These are phyloP conservation scores for Alternaria triticimaculans DNA, from an alignment of 2,329 filamentous ascomycete species.

Conservation along the genomic window DNA sequence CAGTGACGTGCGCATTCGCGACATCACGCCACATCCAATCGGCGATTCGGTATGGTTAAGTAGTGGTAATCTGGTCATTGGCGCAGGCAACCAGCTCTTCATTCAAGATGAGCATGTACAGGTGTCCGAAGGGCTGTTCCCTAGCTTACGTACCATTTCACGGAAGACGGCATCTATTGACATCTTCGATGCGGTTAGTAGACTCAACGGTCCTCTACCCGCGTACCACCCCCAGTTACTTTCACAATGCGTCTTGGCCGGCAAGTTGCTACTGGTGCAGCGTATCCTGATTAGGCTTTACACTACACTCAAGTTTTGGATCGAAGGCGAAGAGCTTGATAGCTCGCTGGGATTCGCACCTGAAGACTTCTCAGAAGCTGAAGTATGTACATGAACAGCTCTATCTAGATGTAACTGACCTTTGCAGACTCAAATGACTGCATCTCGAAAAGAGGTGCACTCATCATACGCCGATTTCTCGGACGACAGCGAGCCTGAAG, in stretches of 20 bases:
- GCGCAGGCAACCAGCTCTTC: conserved; percentile 89
- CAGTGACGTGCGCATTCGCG: conserved; percentile 79
- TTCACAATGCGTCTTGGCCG: conserved; percentile 82
- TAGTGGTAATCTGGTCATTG: conserved; percentile 83
- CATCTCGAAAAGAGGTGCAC: conserved; percentile 56
- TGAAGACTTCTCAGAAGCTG: conserved; percentile 56
- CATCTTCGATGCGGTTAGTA: conserved; percentile 80
- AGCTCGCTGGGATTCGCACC: conserved; percentile 70
- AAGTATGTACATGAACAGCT: conserved; percentile 44
- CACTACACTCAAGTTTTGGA: conserved; percentile 80
- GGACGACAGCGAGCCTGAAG: conserved; percentile 64
- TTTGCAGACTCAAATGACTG: conserved; percentile 45
- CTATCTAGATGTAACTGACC: conserved; percentile 4
- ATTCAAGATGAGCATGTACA: conserved; percentile 80
- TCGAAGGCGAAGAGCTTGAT: conserved; percentile 80
- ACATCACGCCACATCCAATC: conserved; percentile 86
- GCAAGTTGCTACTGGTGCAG: conserved; percentile 75
- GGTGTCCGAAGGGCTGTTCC: conserved; percentile 65
- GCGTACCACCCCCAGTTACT: conserved; percentile 93
- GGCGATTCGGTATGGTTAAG: conserved; percentile 92
- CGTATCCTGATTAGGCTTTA: conserved; percentile 75
- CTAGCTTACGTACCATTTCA: conserved; percentile 60
- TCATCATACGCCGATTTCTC: conserved; percentile 61
- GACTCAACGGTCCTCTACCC: conserved; percentile 85
- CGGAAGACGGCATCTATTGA: conserved; percentile 64